Base-by-base conservation (phyloP, 1,139 yeast species). In the Hyphopichia burtonii region DNA sequence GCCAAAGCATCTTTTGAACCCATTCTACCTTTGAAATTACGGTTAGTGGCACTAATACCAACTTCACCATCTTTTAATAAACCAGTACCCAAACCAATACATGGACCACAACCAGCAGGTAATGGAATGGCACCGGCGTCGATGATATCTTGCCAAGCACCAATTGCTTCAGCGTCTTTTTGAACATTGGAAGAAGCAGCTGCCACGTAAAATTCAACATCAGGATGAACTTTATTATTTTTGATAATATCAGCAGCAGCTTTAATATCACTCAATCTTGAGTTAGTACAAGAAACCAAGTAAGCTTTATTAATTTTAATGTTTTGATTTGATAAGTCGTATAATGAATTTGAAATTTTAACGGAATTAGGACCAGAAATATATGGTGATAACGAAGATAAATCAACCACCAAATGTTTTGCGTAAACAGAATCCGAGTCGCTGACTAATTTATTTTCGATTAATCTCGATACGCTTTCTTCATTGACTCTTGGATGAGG, bases 101-200 rank as follows among this genome's bases (percentile, higher is more conserved):
- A 93, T 31, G 99, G 99, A 38, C 99, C 99, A 70, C 99, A 93
- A 19, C 99, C 99, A 16, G 99, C 96, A 15, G 98, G 98, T 54
- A 93, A 78, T 31, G 97, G 91, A 55, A 72, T 87, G 44, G 97
- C 96, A 40, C 99, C 99, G 12, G 98, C 96, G 43, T 85, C 93
- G 36, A 93, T 58, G 42, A 94, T 76, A 28, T 81, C 82, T 56
- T 90, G 78, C 99, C 99, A 94, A 11, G 95, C 94, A 46, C 99
- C 99, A 40, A 68, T 71, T 35, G 80, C 78, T 68, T 87, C 96
- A 37, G 99, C 98, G 54, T 90, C 97, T 50, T 79, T 78, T 70
- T 93, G 97, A 31, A 94, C 97, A 53, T 82, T 81, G 4, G 95
- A 84, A 1, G 97, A 90, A 1, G 99, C 99, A 37, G 99, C 98